Conservation (phyloP, 495 filamentous ascomycete species). For the Immersiella caudata region DNA sequence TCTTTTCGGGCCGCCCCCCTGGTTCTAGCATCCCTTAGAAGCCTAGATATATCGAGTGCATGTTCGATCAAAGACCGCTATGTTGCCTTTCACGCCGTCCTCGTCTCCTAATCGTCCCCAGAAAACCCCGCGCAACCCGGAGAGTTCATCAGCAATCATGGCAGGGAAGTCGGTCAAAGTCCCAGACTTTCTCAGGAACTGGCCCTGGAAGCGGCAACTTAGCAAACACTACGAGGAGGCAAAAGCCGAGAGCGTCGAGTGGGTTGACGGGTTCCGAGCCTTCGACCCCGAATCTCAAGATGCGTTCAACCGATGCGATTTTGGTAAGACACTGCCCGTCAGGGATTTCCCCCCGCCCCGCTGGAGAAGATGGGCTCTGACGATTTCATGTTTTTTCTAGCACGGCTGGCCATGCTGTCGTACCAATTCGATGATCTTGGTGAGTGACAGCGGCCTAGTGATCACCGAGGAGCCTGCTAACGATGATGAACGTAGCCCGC, state of each 20-base stretch:
- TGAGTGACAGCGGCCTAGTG: neutral
- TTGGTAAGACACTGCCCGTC: neutral
- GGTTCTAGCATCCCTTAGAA: too few relatives aligned
- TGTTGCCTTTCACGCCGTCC: too few relatives aligned
- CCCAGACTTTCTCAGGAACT: constrained; percentile 15
- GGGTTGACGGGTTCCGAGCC: constrained; percentile 12
- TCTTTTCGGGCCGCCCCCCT: too few relatives aligned
- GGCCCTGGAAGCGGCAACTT: constrained; percentile 13
- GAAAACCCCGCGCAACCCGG: too few relatives aligned
- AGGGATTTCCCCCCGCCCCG: too few relatives aligned
- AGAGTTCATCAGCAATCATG: constrained; percentile 7
- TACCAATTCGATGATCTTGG: constrained; percentile 6
- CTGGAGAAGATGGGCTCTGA: neutral
- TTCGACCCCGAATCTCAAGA: constrained; percentile 16
- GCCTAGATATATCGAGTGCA: too few relatives aligned
- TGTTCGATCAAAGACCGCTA: too few relatives aligned
- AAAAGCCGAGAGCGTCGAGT: constrained; percentile 10
- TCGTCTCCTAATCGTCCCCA: too few relatives aligned
- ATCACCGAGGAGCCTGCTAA: neutral
- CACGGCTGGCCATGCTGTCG: constrained; percentile 11
- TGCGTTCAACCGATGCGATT: constrained; percentile 16
- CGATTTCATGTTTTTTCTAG: neutral
- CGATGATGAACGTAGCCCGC: neutral
- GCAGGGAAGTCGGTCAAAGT: constrained; percentile 12
- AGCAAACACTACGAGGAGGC: constrained; percentile 16